phyloP scores from a whole-genome alignment of 2,329 filamentous ascomycete genomes.

The Cytospora mali region DNA sequence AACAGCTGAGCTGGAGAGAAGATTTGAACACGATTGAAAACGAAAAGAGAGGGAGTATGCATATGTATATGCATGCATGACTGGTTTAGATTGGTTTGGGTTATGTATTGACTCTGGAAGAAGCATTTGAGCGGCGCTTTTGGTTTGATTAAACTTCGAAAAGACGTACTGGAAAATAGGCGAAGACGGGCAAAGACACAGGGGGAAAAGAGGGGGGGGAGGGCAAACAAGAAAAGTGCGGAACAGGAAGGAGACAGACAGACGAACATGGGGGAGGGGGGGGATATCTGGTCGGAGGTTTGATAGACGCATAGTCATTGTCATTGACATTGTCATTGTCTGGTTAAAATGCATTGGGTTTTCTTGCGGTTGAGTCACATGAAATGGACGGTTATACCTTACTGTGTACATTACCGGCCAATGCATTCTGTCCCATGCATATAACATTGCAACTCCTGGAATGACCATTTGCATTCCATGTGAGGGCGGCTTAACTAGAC shows the following conservation, averaged over 20 bases:
- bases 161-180: neutral
- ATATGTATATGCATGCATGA: neutral
- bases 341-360: no score
- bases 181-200: no score
- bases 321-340: neutral
- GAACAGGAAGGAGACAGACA: neutral
- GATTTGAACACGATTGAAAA: neutral
- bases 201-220: neutral
- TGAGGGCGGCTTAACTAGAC: neutral
- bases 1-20: no score
- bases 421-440: neutral
- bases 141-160: neutral
- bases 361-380: no score
- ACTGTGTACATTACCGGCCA: neutral
- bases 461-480: no score
- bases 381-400: no score
- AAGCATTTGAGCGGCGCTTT: constrained; percentile 15
- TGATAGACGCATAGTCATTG: neutral
- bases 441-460: neutral
- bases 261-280: no score
- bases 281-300: neutral
- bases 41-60: neutral
- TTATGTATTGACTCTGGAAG: neutral
- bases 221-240: neutral
- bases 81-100: neutral